These are phyloP conservation scores for Salvia sclarea DNA, from an alignment of 305 asterid species.

Conservation along the genomic window DNA sequence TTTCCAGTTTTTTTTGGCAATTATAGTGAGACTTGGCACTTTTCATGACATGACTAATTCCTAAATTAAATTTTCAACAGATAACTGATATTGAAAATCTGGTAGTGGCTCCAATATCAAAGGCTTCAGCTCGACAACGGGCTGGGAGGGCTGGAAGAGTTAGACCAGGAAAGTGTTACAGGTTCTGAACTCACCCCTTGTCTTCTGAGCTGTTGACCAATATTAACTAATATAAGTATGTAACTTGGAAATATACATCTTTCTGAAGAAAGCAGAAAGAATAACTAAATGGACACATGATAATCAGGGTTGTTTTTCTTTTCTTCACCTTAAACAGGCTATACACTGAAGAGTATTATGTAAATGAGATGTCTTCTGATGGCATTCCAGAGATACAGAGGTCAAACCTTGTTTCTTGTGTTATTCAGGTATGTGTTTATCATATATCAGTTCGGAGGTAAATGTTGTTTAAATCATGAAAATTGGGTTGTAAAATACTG, in stretches of 20 bases:
- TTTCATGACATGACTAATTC: background rate
- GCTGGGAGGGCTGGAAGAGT: conserved; percentile 99
- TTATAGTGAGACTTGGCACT: conserved; percentile 9
- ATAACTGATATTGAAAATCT: conserved; percentile 84
- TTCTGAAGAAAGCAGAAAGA: background rate
- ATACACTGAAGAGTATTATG: conserved; percentile 83
- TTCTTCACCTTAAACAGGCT: conserved; percentile 56
- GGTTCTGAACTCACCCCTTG: conserved; percentile 44
- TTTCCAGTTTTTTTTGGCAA: background rate
- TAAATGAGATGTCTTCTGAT: conserved; percentile 74
- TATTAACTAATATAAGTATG: background rate
- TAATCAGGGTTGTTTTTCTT: background rate
- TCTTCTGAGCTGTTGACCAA: background rate
- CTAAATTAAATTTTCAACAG: conserved; percentile 46
- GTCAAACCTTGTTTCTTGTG: conserved; percentile 86
- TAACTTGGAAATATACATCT: background rate
- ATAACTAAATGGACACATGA: background rate
- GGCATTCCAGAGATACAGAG: conserved; percentile 98
- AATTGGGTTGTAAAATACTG: conserved; percentile 5
- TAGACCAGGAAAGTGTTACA: conserved; percentile 97
- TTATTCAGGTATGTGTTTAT: conserved; percentile 68
- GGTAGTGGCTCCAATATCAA: conserved; percentile 91
- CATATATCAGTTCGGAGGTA: conserved; percentile 1
- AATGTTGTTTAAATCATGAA: conserved; percentile 9
- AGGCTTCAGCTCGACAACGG: conserved; percentile 96